These are phyloP conservation scores for Penicillium desertorum DNA, from an alignment of 495 filamentous ascomycete genomes.

Conservation along the genomic window DNA sequence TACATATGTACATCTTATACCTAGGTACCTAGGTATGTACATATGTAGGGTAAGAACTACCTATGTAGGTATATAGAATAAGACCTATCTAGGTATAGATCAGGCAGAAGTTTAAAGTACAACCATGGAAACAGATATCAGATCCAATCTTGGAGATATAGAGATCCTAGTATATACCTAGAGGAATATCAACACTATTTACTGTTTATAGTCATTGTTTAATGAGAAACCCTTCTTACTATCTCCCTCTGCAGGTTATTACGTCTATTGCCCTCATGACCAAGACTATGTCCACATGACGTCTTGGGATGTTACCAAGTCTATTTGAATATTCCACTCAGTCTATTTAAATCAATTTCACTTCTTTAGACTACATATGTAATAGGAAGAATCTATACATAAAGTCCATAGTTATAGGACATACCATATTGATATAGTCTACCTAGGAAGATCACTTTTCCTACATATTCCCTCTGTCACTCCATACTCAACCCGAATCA, in stretches of 20 bases:
- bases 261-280: constrained; percentile 1
- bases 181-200: background rate
- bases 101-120: background rate
- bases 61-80: background rate
- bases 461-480: background rate
- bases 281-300: background rate
- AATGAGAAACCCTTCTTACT: background rate
- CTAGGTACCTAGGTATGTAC: no score
- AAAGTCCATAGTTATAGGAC: background rate
- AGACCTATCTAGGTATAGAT: background rate
- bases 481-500: background rate
- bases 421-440: background rate
- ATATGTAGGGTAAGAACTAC: background rate
- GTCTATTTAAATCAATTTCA: background rate
- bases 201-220: background rate
- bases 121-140: background rate
- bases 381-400: background rate
- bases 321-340: background rate
- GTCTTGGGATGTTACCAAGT: background rate
- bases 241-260: background rate
- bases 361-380: background rate
- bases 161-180: background rate
- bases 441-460: background rate
- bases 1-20: no score
- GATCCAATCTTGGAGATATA: background rate